Conservation (phyloP, 1,139 yeast genomes). For the Suhomyces bokatorum region DNA sequence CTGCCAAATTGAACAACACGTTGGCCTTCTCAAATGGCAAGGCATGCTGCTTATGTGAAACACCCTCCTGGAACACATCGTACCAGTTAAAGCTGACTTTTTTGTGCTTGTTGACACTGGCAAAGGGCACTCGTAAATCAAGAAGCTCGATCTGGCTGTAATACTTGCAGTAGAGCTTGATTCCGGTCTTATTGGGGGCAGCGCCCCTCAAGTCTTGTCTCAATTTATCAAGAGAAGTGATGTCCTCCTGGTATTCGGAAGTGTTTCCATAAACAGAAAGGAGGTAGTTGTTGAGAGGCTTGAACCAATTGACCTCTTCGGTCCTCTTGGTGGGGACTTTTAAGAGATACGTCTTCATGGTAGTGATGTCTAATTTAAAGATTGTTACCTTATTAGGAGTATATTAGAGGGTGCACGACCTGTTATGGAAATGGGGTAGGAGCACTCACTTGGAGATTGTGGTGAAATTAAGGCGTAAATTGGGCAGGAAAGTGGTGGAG, state of each 20-base stretch:
- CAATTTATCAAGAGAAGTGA: constrained; percentile 54
- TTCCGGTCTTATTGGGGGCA: constrained; percentile 50
- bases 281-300: constrained; percentile 61
- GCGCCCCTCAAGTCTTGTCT: constrained; percentile 65
- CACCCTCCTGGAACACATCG: constrained; percentile 58
- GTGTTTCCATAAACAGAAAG: constrained; percentile 63
- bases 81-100: constrained; percentile 74
- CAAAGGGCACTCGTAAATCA: constrained; percentile 72
- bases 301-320: constrained; percentile 63
- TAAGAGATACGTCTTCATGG: constrained; percentile 41
- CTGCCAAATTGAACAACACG: constrained; percentile 63
- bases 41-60: constrained; percentile 49
- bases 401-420: neutral
- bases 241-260: constrained; percentile 58
- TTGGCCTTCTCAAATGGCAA: constrained; percentile 91
- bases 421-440: neutral
- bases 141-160: constrained; percentile 81
- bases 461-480: too few relatives aligned
- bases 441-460: neutral
- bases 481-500: neutral
- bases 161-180: constrained; percentile 62
- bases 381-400: neutral
- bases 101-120: constrained; percentile 49
- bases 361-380: neutral
- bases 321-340: constrained; percentile 53